Percentiles rank a stretch among this genome's conserved stretches.
Evolutionary conservation across 2,329 filamentous ascomycete genomes (phyloP).

Genomic region (Lachnellula occidentalis): DNA sequence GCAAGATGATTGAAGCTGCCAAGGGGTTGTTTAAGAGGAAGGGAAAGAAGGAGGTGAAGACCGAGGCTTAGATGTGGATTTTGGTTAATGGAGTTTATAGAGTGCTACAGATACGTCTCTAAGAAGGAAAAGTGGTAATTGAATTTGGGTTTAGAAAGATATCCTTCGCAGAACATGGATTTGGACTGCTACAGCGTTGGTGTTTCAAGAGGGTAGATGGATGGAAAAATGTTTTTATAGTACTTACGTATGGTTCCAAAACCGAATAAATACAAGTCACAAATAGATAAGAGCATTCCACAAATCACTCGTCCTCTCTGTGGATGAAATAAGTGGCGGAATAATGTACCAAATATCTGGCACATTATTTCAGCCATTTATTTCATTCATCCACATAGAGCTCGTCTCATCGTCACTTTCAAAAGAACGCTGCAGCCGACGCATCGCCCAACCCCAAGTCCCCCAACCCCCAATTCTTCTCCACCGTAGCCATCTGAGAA

Average conservation of each 20-base stretch:
- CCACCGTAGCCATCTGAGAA: slow-evolving; percentile 56
- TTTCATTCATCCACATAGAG: too few species aligned
- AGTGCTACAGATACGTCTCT: too few species aligned
- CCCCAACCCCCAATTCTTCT: slow-evolving; percentile 63
- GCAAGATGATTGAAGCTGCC: slow-evolving; percentile 34
- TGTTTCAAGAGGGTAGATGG: not conserved
- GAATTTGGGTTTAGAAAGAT: too few species aligned
- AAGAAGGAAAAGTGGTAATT: too few species aligned
- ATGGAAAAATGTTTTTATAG: not conserved
- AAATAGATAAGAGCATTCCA: too few species aligned
- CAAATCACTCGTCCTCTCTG: too few species aligned
- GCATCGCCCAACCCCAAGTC: slow-evolving; percentile 50
- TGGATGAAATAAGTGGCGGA: too few species aligned
- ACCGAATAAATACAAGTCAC: too few species aligned
- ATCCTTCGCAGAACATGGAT: not conserved
- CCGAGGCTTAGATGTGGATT: not conserved
- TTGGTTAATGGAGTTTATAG: not conserved
- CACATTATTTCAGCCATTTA: too few species aligned
- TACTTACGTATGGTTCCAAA: not conserved
- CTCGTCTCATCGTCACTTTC: not conserved
- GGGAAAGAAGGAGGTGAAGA: slow-evolving; percentile 5
- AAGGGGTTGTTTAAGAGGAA: slow-evolving; percentile 26
- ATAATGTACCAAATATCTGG: too few species aligned
- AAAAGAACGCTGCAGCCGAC: slow-evolving; percentile 44
- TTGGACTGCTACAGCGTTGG: not conserved